These are phyloP conservation scores for Termitomyces titanicus DNA, from an alignment of 768 basidiomycete species.

Conservation along the genomic window DNA sequence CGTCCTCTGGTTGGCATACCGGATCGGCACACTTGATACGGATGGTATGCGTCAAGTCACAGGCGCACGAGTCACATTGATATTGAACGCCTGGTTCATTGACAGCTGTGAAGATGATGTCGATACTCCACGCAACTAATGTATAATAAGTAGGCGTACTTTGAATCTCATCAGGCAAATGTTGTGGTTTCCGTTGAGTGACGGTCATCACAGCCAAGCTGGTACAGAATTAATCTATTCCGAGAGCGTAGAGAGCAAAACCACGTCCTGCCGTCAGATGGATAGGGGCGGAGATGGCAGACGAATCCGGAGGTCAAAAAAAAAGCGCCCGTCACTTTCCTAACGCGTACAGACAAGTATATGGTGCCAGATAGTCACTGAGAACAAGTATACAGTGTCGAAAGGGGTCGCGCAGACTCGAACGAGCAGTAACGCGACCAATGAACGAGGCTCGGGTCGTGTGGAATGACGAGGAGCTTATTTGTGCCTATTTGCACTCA, in stretches of 20 bases:
- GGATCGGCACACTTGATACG: conserved; percentile 94
- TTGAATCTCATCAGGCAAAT: conserved; percentile 62
- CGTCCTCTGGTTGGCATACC: conserved; percentile 58
- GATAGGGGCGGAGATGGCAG: not conserved
- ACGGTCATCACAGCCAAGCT: conserved; percentile 45
- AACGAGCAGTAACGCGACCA: conserved; percentile 2
- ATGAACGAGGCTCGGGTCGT: not conserved
- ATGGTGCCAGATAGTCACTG: not conserved
- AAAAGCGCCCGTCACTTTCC: conserved; percentile 3
- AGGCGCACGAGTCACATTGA: conserved; percentile 77
- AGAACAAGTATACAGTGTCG: not conserved
- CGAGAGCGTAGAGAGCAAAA: not conserved
- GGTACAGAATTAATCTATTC: not conserved
- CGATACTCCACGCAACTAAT: not conserved
- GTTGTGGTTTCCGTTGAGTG: conserved; percentile 63
- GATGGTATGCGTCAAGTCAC: conserved; percentile 94
- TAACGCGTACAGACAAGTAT: not conserved
- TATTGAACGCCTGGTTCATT: conserved; percentile 83
- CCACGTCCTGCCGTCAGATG: not conserved
- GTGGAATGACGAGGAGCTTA: conserved; percentile 12
- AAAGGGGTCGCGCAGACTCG: not conserved
- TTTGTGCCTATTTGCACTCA: conserved; percentile 5
- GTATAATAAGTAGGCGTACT: conserved; percentile 32
- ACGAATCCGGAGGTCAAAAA: conserved; percentile 1
- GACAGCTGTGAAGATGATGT: conserved; percentile 42